phyloP scores from a whole-genome alignment of 306 rosid genomes.

The Fragaria nilgerrensis region DNA sequence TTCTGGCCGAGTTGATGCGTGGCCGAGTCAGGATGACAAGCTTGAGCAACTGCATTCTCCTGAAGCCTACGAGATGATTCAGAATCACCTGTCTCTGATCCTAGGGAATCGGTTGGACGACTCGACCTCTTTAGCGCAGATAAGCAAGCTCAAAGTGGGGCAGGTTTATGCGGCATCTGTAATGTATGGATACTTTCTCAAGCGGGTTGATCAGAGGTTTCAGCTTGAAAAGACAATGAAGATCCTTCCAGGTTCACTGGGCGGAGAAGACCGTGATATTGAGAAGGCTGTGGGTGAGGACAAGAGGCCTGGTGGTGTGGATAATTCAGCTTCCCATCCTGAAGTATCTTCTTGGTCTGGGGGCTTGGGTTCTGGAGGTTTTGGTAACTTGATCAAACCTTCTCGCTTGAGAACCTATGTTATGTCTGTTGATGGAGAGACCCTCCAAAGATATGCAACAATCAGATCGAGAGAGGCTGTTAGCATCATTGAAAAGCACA shows the following conservation, averaged over 20 bases:
- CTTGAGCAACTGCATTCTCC: constrained; percentile 73
- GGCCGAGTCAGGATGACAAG: constrained; percentile 70
- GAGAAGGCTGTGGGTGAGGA: constrained; percentile 34
- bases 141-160: constrained; percentile 79
- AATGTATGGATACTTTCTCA: constrained; percentile 92
- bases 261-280: constrained; percentile 38
- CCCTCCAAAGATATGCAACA: constrained; percentile 83
- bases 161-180: constrained; percentile 95
- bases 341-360: constrained; percentile 57
- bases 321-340: constrained; percentile 46
- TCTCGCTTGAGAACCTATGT: constrained; percentile 69
- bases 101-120: constrained; percentile 64
- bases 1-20: constrained; percentile 63
- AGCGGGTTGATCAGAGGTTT: constrained; percentile 86
- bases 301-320: constrained; percentile 27
- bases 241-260: constrained; percentile 50
- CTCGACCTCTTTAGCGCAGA: constrained; percentile 66
- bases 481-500: constrained; percentile 86
- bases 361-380: constrained; percentile 42
- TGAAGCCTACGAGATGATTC: constrained; percentile 87
- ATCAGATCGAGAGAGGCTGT: constrained; percentile 84
- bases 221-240: constrained; percentile 95
- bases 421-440: constrained; percentile 88
- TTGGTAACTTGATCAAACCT: constrained; percentile 39
- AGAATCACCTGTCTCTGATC: constrained; percentile 73